These are phyloP conservation scores for Trichoderma sp. DNA, from an alignment of 2,329 filamentous ascomycete genomes.

Conservation along the genomic window DNA sequence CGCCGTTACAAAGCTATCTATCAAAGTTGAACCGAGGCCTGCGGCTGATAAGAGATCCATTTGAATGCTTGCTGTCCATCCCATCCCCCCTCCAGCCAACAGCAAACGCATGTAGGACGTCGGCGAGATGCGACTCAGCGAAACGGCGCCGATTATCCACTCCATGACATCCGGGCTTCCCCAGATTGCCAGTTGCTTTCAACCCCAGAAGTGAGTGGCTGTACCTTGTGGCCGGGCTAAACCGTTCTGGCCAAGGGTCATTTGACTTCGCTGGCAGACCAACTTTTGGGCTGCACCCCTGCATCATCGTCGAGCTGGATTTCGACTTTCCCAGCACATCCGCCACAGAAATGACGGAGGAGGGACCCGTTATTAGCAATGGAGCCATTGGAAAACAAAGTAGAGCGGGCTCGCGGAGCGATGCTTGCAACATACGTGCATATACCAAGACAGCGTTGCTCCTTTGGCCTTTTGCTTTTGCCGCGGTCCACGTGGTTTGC, in stretches of 20 bases:
- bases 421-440: neutral
- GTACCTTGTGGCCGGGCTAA: neutral
- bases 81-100: neutral
- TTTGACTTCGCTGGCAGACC: conserved; percentile 3
- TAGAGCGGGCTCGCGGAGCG: neutral
- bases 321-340: neutral
- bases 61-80: neutral
- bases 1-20: neutral
- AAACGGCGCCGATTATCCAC: neutral
- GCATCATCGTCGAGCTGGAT: neutral
- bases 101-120: neutral
- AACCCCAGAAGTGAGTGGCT: neutral
- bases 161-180: neutral
- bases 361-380: neutral
- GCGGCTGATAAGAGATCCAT: neutral
- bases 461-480: neutral
- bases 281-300: neutral
- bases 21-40: neutral
- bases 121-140: conserved; percentile 9
- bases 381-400: neutral
- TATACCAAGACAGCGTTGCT: neutral
- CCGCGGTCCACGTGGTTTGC: neutral
- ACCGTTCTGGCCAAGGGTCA: conserved; percentile 1
- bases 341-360: neutral
- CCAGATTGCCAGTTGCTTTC: neutral